phyloP scores from a whole-genome alignment of 495 filamentous ascomycete species.

The Articulospora tetracladia region DNA sequence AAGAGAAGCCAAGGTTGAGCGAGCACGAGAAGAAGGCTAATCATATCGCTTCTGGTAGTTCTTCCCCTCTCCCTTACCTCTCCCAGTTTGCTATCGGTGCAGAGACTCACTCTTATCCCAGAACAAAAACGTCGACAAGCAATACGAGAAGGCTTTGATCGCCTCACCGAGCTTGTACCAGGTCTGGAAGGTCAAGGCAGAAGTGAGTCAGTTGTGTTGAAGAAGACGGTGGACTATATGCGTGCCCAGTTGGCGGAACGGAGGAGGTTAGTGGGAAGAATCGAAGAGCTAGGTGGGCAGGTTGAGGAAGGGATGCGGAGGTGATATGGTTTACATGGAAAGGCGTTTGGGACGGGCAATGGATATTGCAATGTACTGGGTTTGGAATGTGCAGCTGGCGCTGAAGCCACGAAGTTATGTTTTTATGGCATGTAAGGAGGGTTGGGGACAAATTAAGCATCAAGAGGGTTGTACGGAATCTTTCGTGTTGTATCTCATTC shows the following conservation, averaged over 20 bases:
- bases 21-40: constrained; percentile 89
- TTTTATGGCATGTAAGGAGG: not conserved
- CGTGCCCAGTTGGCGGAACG: constrained; percentile 59
- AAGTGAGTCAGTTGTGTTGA: constrained; percentile 80
- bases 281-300: constrained; percentile 56
- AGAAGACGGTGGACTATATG: constrained; percentile 72
- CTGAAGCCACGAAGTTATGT: not conserved
- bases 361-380: not conserved
- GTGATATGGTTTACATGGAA: not conserved
- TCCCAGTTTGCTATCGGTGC: not conserved
- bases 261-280: constrained; percentile 55
- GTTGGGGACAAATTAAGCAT: not conserved
- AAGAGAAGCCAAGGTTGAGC: constrained; percentile 72
- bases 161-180: constrained; percentile 76
- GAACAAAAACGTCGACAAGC: constrained; percentile 87
- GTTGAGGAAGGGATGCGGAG: constrained; percentile 40
- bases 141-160: constrained; percentile 85
- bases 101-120: constrained; percentile 21
- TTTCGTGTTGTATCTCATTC: too few relatives aligned
- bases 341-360: too few relatives aligned
- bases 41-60: constrained; percentile 68
- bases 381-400: not conserved
- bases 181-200: constrained; percentile 78
- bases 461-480: too few relatives aligned
- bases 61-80: not conserved